Evolutionary conservation across 2,329 filamentous ascomycete genomes (phyloP).

Genomic region (Mariannaea sp.): DNA sequence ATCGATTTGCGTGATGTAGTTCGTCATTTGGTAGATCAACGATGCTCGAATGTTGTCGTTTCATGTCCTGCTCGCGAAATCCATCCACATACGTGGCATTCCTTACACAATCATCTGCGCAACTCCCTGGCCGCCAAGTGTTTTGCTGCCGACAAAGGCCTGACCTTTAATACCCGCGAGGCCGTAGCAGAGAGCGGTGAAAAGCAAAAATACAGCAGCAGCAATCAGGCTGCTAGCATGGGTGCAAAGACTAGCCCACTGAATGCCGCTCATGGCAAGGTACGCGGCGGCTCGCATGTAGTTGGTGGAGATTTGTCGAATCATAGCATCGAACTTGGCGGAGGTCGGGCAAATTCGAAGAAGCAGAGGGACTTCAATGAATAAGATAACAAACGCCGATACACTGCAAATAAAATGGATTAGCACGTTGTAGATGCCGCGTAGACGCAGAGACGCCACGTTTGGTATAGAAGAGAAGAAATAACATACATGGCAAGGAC

Average conservation of each 20-base stretch:
- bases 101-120: constrained; percentile 95
- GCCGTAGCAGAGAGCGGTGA: constrained; percentile 81
- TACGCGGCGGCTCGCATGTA: constrained; percentile 95
- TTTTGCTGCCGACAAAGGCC: constrained; percentile 92
- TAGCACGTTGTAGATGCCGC: constrained; percentile 23
- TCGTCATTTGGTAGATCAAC: neutral
- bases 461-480: neutral
- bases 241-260: constrained; percentile 79
- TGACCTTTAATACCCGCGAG: constrained; percentile 81
- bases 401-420: constrained; percentile 52
- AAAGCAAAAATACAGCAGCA: constrained; percentile 77
- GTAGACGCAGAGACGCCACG: neutral
- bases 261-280: constrained; percentile 75
- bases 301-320: constrained; percentile 93
- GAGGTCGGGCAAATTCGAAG: constrained; percentile 98
- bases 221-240: constrained; percentile 77
- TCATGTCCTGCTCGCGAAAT: constrained; percentile 4
- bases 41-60: constrained; percentile 3
- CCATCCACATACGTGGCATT: neutral
- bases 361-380: constrained; percentile 90
- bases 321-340: constrained; percentile 81
- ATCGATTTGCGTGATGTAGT: neutral
- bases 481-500: constrained; percentile 58
- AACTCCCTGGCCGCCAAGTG: constrained; percentile 87
- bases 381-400: constrained; percentile 75